Base-by-base conservation (phyloP, 2,329 filamentous ascomycete genomes). In the Zarea fungicola region DNA sequence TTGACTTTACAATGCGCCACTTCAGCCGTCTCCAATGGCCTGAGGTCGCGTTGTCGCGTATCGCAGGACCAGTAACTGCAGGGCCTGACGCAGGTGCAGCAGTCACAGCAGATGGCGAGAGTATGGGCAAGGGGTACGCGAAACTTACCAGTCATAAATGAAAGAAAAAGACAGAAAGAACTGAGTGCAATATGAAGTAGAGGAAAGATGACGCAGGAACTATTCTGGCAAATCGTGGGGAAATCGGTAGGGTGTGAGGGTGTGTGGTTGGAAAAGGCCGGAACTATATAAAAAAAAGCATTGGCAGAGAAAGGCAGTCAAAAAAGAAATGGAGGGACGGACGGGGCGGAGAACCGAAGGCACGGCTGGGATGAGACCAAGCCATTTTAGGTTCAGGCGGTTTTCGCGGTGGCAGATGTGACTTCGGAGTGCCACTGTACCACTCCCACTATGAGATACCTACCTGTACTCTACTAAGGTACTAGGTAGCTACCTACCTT, bases 71-170 rank as follows among this genome's bases (percentile, higher is more conserved):
- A 34, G 32, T 9, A 44, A 37, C 34, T 32, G 48, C 23, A 34
- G 26, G n/a, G 29, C 19, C 32, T 43, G 40, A 60, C 58, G 60
- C 58, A 59, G 57, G 55, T 58, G 60, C 54, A 56, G 58, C 56
- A 52, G 50, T 58, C 56, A 52, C 40, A 32, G 43, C 37, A n/a
- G 44, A 44, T 56, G 55, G 53, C 32, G 35, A 41, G 36, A 19
- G 21, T 13, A 42, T 44, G 47, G 57, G 55, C 57, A 57, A 58
- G 49, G 55, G 57, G 52, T 45, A 51, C 41, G 57, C 54, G 56
- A 51, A 52, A 77, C 74, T 73, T 68, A 77, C 74, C 70, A 73
- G 67, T 73, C 71, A 76, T 75, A 64, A 71, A 73, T 64, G 59
- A 64, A 69, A n/a, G n/a, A n/a, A n/a, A 61, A 62, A 62, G 62